phyloP scores from a whole-genome alignment of 83 land plant genomes.

The Thuja plicata region DNA sequence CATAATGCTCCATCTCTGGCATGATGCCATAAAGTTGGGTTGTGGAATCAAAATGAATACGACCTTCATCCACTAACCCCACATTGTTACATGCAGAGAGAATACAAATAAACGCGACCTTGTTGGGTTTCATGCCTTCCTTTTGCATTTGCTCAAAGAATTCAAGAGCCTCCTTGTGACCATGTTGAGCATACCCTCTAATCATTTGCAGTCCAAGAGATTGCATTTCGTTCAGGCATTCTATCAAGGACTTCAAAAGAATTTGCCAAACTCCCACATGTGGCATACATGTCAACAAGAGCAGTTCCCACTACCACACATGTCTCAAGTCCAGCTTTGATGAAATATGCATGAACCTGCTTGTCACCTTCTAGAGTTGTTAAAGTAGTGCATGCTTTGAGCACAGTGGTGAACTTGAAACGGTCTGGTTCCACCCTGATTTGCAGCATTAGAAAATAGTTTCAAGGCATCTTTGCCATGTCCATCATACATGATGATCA shows the following conservation, averaged over 20 bases:
- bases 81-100: no score
- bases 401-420: background rate
- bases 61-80: no score
- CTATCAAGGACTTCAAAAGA: no score
- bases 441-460: background rate
- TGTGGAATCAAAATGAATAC: no score
- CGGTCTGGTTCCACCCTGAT: background rate
- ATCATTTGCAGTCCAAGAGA: no score
- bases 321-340: background rate
- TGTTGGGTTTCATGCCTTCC: no score
- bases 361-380: background rate
- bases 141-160: no score
- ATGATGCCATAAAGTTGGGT: background rate
- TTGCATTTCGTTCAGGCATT: no score
- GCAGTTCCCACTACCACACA: background rate
- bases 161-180: no score
- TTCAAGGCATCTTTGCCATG: background rate
- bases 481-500: background rate
- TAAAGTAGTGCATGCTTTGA: background rate
- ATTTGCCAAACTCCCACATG: no score
- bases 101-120: no score
- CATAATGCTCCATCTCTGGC: background rate
- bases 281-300: background rate
- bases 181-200: no score
- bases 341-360: conserved; percentile 6